Percentiles rank a stretch among this genome's conserved stretches.
Evolutionary conservation across 352 stramenopile species (phyloP).

Genomic region (Phytophthora syringae): DNA sequence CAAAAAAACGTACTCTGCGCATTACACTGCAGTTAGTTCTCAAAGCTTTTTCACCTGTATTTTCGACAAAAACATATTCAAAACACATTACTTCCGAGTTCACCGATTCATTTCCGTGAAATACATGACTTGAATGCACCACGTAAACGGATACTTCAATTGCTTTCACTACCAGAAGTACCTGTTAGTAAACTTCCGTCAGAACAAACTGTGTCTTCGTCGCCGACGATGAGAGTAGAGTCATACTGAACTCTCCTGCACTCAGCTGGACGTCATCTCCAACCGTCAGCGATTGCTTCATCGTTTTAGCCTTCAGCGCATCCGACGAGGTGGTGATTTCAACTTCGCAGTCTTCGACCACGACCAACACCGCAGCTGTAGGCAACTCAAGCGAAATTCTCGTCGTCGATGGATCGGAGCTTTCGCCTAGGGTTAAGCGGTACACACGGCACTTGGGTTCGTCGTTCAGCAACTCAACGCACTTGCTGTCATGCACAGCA

Average conservation of each 20-base stretch:
- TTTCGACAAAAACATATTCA: too few relatives aligned
- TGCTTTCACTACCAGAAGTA: too few relatives aligned
- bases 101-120: too few relatives aligned
- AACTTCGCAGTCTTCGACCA: slow-evolving; percentile 23
- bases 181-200: slow-evolving; percentile 15
- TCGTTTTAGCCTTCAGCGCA: not conserved
- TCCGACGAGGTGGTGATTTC: slow-evolving; percentile 21
- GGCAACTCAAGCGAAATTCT: slow-evolving; percentile 40
- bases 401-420: slow-evolving; percentile 12
- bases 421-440: slow-evolving; percentile 39
- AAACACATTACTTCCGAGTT: too few relatives aligned
- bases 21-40: too few relatives aligned
- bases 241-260: slow-evolving; percentile 8
- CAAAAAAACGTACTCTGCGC: too few relatives aligned
- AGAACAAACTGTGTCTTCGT: slow-evolving; percentile 13
- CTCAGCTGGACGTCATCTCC: slow-evolving; percentile 8
- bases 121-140: too few relatives aligned
- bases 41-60: too few relatives aligned
- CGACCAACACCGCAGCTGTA: slow-evolving; percentile 39
- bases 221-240: too few relatives aligned
- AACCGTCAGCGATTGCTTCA: slow-evolving; percentile 2
- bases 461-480: slow-evolving; percentile 42
- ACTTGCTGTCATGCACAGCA: slow-evolving; percentile 17
- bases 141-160: too few relatives aligned
- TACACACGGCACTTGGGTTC: slow-evolving; percentile 55